Evolutionary conservation across 2,329 filamentous ascomycete genomes (phyloP).

Genomic region (Fusarium buharicum): DNA sequence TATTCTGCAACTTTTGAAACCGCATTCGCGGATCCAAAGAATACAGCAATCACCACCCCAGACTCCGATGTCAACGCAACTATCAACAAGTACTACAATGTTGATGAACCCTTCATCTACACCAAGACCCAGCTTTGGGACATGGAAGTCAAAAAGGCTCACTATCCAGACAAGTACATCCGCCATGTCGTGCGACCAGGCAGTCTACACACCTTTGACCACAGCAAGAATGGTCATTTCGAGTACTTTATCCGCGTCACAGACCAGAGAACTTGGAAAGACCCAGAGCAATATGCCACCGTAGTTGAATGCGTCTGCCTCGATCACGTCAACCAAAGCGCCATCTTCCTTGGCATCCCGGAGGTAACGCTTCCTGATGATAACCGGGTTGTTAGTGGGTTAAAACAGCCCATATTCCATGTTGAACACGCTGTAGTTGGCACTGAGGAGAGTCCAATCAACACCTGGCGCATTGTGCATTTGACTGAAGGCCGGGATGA

Average conservation of each 20-base stretch:
- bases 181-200: conserved; percentile 1
- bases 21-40: background rate
- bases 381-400: background rate
- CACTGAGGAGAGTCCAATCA: background rate
- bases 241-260: background rate
- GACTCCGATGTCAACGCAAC: background rate
- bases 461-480: conserved; percentile 7
- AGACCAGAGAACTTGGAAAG: background rate
- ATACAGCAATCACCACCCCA: background rate
- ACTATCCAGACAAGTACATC: conserved; percentile 1
- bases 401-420: conserved; percentile 2
- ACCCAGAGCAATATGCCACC: background rate
- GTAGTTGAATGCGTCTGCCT: conserved; percentile 1
- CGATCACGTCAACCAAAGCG: background rate
- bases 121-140: conserved; percentile 1
- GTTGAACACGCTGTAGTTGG: conserved; percentile 2
- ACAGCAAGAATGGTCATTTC: background rate
- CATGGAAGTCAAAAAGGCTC: conserved; percentile 7
- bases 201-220: background rate
- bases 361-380: conserved; percentile 1
- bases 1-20: background rate
- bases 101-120: background rate
- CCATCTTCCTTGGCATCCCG: background rate
- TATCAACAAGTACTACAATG: background rate
- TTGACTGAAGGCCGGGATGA: conserved; percentile 1